These are phyloP conservation scores for Sporisorium scitamineum DNA, from an alignment of 1,284 basidiomycete species.

Conservation along the genomic window DNA sequence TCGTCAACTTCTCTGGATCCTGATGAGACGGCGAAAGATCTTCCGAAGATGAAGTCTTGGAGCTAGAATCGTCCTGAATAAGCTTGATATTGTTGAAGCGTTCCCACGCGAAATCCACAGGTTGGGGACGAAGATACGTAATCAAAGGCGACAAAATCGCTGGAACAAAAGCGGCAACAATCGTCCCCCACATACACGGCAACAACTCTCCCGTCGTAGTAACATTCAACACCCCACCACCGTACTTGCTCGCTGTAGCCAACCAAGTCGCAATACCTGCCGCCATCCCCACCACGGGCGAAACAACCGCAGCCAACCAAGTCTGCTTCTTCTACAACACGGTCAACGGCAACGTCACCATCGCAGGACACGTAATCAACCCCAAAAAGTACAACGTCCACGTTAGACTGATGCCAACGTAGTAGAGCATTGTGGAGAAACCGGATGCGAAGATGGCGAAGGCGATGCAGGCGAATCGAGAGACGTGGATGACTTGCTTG, in stretches of 20 bases:
- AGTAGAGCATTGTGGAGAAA: slow-evolving; percentile 52
- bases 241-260: slow-evolving; percentile 49
- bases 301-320: slow-evolving; percentile 45
- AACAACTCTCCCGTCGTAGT: slow-evolving; percentile 37
- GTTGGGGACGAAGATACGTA: slow-evolving; percentile 20
- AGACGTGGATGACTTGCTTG: slow-evolving; percentile 51
- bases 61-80: slow-evolving; percentile 37
- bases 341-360: slow-evolving; percentile 57
- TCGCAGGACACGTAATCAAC: slow-evolving; percentile 62
- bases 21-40: not conserved
- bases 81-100: slow-evolving; percentile 46
- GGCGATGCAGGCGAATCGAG: slow-evolving; percentile 47
- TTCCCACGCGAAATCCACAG: slow-evolving; percentile 55
- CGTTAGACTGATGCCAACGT: slow-evolving; percentile 56
- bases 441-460: slow-evolving; percentile 59
- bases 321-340: slow-evolving; percentile 64
- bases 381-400: slow-evolving; percentile 66
- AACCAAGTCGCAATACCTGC: slow-evolving; percentile 64
- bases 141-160: slow-evolving; percentile 44
- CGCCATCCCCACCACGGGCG: slow-evolving; percentile 56
- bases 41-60: not conserved
- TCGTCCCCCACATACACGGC: slow-evolving; percentile 63
- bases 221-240: slow-evolving; percentile 46
- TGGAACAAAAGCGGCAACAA: slow-evolving; percentile 52
- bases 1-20: slow-evolving; percentile 3